A percentile compares a stretch with the other conserved stretches of the same genome.
Evolutionary conservation across 2,329 filamentous ascomycete species (phyloP).

Genomic region (Rutstroemia sp.): DNA sequence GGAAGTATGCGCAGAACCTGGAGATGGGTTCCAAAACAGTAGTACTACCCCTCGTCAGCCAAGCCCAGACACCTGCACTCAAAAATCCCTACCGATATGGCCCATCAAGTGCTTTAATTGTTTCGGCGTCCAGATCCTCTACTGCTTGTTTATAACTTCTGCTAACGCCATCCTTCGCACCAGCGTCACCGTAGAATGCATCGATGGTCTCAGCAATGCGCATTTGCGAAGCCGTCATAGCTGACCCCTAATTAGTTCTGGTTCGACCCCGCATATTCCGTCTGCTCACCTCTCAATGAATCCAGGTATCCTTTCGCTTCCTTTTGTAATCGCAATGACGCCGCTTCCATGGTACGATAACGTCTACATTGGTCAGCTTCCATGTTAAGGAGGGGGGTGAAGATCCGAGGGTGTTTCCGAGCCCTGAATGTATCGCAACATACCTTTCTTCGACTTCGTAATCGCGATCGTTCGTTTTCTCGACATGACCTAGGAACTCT

Average conservation of each 20-base stretch:
- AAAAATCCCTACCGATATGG: conserved; percentile 63
- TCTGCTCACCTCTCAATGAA: conserved; percentile 68
- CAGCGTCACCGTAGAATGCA: conserved; percentile 95
- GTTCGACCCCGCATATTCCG: not conserved
- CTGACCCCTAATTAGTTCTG: conserved; percentile 35
- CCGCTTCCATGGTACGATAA: conserved; percentile 95
- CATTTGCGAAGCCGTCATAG: conserved; percentile 99
- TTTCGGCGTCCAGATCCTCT: conserved; percentile 94
- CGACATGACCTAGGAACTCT: conserved; percentile 67
- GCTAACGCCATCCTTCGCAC: conserved; percentile 89
- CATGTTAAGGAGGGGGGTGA: not conserved
- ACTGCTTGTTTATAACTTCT: conserved; percentile 98
- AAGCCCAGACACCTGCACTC: too few species aligned
- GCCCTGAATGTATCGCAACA: not conserved
- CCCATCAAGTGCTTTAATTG: conserved; percentile 94
- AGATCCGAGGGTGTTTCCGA: not conserved
- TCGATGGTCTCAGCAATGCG: conserved; percentile 98
- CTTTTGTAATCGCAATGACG: conserved; percentile 86
- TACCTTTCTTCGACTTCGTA: conserved; percentile 96
- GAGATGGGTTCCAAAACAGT: conserved; percentile 95
- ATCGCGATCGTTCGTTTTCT: conserved; percentile 96
- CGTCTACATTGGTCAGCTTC: conserved; percentile 47
- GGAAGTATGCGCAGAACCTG: conserved; percentile 96
- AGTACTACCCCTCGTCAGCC: conserved; percentile 44
- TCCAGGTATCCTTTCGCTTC: conserved; percentile 98